phyloP scores from a whole-genome alignment of 2,329 filamentous ascomycete species.

The Calonectria hongkongensis region DNA sequence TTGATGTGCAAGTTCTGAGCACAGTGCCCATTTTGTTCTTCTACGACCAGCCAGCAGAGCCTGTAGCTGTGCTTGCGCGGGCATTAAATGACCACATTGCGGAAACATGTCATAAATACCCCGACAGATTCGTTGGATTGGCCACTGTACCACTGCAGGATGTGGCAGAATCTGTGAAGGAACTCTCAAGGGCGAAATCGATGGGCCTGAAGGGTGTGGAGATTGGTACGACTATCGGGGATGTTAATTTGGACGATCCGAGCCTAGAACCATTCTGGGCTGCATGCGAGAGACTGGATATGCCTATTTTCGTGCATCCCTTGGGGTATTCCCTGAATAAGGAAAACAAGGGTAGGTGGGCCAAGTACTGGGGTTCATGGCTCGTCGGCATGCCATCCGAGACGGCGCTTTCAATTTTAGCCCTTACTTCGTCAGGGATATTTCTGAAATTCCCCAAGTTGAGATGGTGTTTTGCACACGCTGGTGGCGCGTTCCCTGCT shows the following conservation, averaged over 20 bases:
- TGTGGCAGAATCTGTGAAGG: slow-evolving; percentile 1
- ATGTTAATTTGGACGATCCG: slow-evolving; percentile 4
- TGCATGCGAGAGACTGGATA: slow-evolving; percentile 14
- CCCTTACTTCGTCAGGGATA: neutral
- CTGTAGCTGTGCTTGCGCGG: neutral
- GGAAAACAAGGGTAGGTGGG: slow-evolving; percentile 8
- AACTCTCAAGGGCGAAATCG: neutral
- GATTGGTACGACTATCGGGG: slow-evolving; percentile 9
- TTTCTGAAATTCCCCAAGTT: slow-evolving; percentile 6
- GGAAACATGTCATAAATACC: neutral
- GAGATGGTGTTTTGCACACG: slow-evolving; percentile 12
- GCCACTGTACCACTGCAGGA: slow-evolving; percentile 13
- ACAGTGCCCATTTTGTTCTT: slow-evolving; percentile 15
- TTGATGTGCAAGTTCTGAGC: slow-evolving; percentile 15
- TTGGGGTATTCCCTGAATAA: slow-evolving; percentile 4
- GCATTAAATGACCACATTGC: slow-evolving; percentile 13
- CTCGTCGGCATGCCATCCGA: slow-evolving; percentile 15
- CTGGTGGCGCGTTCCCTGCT: slow-evolving; percentile 2
- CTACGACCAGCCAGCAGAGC: slow-evolving; percentile 10
- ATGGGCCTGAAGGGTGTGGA: slow-evolving; percentile 19
- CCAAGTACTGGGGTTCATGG: slow-evolving; percentile 23
- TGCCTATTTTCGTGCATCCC: slow-evolving; percentile 12
- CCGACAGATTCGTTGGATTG: neutral
- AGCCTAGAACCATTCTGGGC: slow-evolving; percentile 4
- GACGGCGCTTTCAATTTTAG: slow-evolving; percentile 6